These are phyloP conservation scores for Geotrichum klebahnii DNA, from an alignment of 1,139 yeast species.

Conservation along the genomic window DNA sequence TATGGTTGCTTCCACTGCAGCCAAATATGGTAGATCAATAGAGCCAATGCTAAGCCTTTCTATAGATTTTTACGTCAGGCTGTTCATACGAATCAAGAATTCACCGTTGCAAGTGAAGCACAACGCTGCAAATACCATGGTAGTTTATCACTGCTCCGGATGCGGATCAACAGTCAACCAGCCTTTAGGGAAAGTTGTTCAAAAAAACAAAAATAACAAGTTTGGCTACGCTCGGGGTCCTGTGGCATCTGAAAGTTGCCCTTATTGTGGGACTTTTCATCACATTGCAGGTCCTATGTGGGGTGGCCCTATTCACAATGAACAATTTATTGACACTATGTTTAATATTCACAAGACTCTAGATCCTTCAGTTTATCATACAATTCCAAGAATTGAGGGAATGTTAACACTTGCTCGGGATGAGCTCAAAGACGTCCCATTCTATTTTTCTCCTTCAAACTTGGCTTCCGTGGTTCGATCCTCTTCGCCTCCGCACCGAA, in stretches of 20 bases:
- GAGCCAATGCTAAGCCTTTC: conserved; percentile 83
- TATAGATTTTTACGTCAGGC: conserved; percentile 87
- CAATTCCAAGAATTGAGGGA: conserved; percentile 80
- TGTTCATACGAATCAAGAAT: conserved; percentile 69
- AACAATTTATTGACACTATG: conserved; percentile 59
- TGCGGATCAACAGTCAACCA: conserved; percentile 74
- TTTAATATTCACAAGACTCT: conserved; percentile 51
- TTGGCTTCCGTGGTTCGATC: conserved; percentile 73
- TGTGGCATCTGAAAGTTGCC: conserved; percentile 53
- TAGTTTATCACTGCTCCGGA: conserved; percentile 80
- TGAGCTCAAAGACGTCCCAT: conserved; percentile 63
- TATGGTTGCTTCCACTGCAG: conserved; percentile 76
- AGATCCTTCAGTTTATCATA: conserved; percentile 59
- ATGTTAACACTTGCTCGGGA: conserved; percentile 79
- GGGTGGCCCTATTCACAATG: conserved; percentile 72
- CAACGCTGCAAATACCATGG: conserved; percentile 62
- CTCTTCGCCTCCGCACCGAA: conserved; percentile 76
- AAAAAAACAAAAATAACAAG: conserved; percentile 43
- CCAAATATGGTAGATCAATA: conserved; percentile 77
- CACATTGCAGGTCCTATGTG: conserved; percentile 97
- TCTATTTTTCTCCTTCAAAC: conserved; percentile 56
- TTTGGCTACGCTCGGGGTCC: conserved; percentile 57
- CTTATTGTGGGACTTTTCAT: conserved; percentile 62
- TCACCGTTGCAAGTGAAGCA: conserved; percentile 79
- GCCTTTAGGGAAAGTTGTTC: conserved; percentile 54